phyloP scores from a whole-genome alignment of 306 rosid species.

The Fagus crenata region DNA sequence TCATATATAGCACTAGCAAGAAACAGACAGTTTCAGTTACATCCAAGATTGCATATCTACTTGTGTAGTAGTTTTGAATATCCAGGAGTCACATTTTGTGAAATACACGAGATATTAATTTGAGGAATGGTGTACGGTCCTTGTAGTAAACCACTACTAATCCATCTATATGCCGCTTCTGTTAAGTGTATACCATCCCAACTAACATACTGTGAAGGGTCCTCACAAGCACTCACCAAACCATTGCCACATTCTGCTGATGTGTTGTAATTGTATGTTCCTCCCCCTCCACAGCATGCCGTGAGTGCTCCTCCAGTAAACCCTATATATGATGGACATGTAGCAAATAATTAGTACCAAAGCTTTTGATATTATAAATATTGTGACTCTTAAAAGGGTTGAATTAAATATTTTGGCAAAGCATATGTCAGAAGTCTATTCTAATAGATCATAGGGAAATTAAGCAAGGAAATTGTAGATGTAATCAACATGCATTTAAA shows the following conservation, averaged over 20 bases:
- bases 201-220: conserved; percentile 43
- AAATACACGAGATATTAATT: conserved; percentile 1
- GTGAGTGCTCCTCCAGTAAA: conserved; percentile 20
- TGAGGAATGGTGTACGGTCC: conserved; percentile 33
- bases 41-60: too few species aligned
- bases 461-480: too few species aligned
- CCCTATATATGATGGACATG: conserved; percentile 31
- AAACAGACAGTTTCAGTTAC: too few species aligned
- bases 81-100: not conserved
- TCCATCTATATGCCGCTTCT: conserved; percentile 18
- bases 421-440: too few species aligned
- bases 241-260: conserved; percentile 15
- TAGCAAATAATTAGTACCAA: too few species aligned
- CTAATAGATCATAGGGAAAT: too few species aligned
- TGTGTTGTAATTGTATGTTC: conserved; percentile 28
- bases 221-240: conserved; percentile 33
- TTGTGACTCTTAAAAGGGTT: too few species aligned
- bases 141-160: conserved; percentile 26
- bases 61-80: too few species aligned
- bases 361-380: too few species aligned
- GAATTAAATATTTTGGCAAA: too few species aligned
- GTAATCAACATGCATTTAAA: too few species aligned
- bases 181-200: conserved; percentile 49
- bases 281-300: conserved; percentile 39
- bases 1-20: too few species aligned